phyloP scores from a whole-genome alignment of 2,329 filamentous ascomycete genomes.

The Beauveria pseudobassiana region DNA sequence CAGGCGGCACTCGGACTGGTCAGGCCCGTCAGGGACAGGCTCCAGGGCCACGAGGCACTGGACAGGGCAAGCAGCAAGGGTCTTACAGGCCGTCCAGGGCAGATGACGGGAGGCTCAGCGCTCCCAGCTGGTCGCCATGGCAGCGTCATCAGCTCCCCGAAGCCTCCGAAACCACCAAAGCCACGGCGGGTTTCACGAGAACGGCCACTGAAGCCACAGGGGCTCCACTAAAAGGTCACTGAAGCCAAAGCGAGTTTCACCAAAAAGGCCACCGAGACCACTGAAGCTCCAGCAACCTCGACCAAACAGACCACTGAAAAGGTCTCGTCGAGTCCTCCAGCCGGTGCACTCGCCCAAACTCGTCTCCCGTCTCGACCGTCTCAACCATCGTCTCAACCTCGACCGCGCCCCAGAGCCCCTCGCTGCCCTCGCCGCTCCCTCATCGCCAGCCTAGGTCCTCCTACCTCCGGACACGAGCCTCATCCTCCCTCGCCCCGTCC shows the following conservation, averaged over 20 bases:
- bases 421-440: background rate
- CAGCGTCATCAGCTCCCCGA: too few relatives aligned
- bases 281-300: too few relatives aligned
- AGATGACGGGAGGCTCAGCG: background rate
- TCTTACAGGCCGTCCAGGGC: background rate
- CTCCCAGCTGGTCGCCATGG: background rate
- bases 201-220: background rate
- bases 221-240: background rate
- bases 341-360: background rate
- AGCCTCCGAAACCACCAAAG: background rate
- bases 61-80: background rate
- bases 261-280: too few relatives aligned
- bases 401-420: background rate
- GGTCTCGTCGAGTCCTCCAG: background rate
- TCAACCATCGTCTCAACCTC: background rate
- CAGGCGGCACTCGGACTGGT: background rate
- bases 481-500: slow-evolving; percentile 9
- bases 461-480: slow-evolving; percentile 9
- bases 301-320: too few relatives aligned
- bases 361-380: slow-evolving; percentile 8
- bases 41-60: background rate
- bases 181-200: background rate
- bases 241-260: background rate
- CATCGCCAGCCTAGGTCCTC: slow-evolving; percentile 13
- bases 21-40: background rate